Base-by-base conservation (phyloP, 2,329 filamentous ascomycete species). In the Ascochyta rabiei region DNA sequence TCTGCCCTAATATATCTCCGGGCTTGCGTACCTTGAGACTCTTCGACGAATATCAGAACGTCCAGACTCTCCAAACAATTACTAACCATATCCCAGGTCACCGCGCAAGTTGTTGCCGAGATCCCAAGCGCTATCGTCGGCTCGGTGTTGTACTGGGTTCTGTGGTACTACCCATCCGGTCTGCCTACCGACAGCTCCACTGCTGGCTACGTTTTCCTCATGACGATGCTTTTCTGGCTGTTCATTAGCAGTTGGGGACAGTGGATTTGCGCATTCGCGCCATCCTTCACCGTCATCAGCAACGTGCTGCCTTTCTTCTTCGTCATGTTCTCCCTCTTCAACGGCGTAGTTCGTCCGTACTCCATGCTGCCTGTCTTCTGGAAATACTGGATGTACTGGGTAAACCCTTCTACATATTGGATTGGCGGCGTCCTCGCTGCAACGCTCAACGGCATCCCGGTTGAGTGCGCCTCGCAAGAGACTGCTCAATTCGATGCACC, bases 221-320 rank as follows among this genome's bases (percentile, higher is more conserved):
- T 95, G 88, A 84, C 84, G 0, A 77, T 93, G 67, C 81, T 93
- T 0, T 92, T 92, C 77, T 91, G 86, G 78, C 73, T 93, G 7
- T 93, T 92, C 80, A 84, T 87, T 71, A 83, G 82, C 28, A 86
- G 81, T 62, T 93, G 87, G 89, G 91, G 89, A 18, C 90, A 92
- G 71, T 93, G 89, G 89, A 91, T 95, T 63, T 89, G 87, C 59
- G 90, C 91, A 0, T 92, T 92, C 73, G 89, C 90, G 0, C 89
- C 90, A 0, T 87, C 81, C 35, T 91, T 91, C 76, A 90, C 89
- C 0, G 88, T 91, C 59, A 91, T 93, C 61, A 86, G 85, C 38
- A 91, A 93, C 67, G 66, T 74, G 1, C 78, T 91, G 5, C 89
- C 89, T 0, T 91, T 93, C 79, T 91, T 93, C 82, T 89, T 93